These are phyloP conservation scores for Trypethelium eluteriae DNA, from an alignment of 495 filamentous ascomycete species.

Conservation along the genomic window DNA sequence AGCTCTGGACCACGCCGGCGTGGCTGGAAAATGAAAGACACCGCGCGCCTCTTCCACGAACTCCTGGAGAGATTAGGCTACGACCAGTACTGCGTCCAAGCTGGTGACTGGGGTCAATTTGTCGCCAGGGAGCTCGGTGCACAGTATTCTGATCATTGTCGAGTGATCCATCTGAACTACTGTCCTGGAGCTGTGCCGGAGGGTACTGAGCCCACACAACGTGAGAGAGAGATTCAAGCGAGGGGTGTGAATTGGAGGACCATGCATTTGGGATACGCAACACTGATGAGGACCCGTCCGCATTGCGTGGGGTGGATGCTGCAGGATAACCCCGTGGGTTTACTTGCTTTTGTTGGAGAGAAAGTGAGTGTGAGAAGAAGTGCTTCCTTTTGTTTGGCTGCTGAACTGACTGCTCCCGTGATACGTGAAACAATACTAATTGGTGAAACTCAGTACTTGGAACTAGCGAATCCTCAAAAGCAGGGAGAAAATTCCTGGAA, in stretches of 20 bases:
- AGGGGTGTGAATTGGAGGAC: constrained; percentile 8
- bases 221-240: constrained; percentile 16
- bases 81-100: constrained; percentile 20
- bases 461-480: constrained; percentile 21
- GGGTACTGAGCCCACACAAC: constrained; percentile 9
- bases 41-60: constrained; percentile 19
- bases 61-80: constrained; percentile 26
- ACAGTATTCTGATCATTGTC: constrained; percentile 4
- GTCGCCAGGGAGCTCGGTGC: constrained; percentile 16
- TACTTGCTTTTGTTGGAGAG: constrained; percentile 3
- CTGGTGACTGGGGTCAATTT: constrained; percentile 21
- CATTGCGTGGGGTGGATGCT: constrained; percentile 14
- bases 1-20: constrained; percentile 14
- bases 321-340: constrained; percentile 12
- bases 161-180: constrained; percentile 16
- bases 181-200: constrained; percentile 17
- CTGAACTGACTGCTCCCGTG: background rate
- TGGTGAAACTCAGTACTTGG: constrained; percentile 23
- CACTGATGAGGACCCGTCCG: constrained; percentile 7
- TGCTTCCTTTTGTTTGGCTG: background rate
- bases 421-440: background rate
- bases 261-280: constrained; percentile 13
- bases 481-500: constrained; percentile 16
- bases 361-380: background rate
- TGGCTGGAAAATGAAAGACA: constrained; percentile 23